Evolutionary conservation across 805 yeast genomes (phyloP), one percentile per base, ranked within the genome.

Genomic region (Hanseniaspora lindneri): DNA sequence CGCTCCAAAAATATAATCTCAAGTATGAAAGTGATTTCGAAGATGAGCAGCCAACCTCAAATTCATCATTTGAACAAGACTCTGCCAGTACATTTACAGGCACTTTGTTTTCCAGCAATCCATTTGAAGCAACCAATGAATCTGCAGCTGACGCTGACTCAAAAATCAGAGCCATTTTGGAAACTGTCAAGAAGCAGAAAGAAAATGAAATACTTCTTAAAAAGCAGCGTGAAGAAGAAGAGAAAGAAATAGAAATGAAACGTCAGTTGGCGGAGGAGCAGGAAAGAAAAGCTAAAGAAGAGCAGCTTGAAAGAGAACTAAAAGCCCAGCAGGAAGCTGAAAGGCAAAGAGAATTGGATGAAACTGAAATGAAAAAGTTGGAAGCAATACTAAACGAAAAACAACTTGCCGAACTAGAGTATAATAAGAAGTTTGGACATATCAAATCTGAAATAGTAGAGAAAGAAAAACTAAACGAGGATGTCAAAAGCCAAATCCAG

Each of bases 171-270:
- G 20, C 21, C n/a, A 10, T 40, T 11, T 19, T 32, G 14, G 27
- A 23, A 13, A 39, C 23, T 16, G 33, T 40, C 13, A 29, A 39
- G 6, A 28, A 19, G n/a, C 32, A 41, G 27, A 19, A 34, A 10
- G 55, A 33, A 51, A 50, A 8, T 53, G 53, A 40, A 32, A 23
- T 34, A 23, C 11, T 37, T 6, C 9, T 14, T 10, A 33, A 51
- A 25, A 54, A 51, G 17, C 56, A 56, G 14, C 42, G 49, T n/a
- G 44, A 46, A 28, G 42, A 39, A 14, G 56, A 50, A 21, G 47
- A 44, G 13, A 49, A 41, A 2, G 55, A 53, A 16, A 4, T 19
- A 7, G 37, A 32, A 14, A 43, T 41, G 39, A 51, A 32, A 35
- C 17, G 39, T 5, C 17, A 29, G 13, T 5, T 8, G 16, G 40